phyloP scores from a whole-genome alignment of 208 protist species.

The Vickermania spadyakhi region DNA sequence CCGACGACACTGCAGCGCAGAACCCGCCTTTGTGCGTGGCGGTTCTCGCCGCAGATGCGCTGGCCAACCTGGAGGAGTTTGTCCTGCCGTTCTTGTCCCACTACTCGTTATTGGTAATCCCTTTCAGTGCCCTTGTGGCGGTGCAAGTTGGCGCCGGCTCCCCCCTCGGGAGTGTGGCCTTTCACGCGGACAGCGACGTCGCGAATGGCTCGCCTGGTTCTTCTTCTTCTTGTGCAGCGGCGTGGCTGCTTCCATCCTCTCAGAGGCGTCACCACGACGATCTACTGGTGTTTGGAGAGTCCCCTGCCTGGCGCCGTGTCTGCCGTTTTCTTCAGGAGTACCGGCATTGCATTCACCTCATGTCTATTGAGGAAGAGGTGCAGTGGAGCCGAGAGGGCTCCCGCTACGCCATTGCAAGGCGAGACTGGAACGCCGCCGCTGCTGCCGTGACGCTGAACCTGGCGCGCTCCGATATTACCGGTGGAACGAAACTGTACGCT shows the following conservation, averaged over 20 bases:
- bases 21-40: slow-evolving; percentile 26
- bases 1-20: background rate
- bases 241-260: background rate
- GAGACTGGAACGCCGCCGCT: slow-evolving; percentile 35
- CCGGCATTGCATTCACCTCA: slow-evolving; percentile 53
- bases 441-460: slow-evolving; percentile 67
- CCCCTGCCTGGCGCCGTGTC: slow-evolving; percentile 27
- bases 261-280: slow-evolving; percentile 39
- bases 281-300: too few relatives aligned
- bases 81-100: slow-evolving; percentile 66
- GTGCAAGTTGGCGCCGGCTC: slow-evolving; percentile 22
- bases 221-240: background rate
- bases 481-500: slow-evolving; percentile 18
- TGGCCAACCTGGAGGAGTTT: slow-evolving; percentile 62
- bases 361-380: slow-evolving; percentile 74
- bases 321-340: slow-evolving; percentile 49
- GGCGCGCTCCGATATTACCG: slow-evolving; percentile 20
- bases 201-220: slow-evolving; percentile 6
- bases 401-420: slow-evolving; percentile 60
- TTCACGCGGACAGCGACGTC: slow-evolving; percentile 17
- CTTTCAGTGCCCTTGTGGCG: slow-evolving; percentile 47
- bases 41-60: slow-evolving; percentile 68
- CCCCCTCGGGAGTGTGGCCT: slow-evolving; percentile 15
- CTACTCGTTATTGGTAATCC: slow-evolving; percentile 76
- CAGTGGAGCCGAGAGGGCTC: slow-evolving; percentile 47